Conservation (phyloP, 176 grass and related monocot species). For the Ensete glaucum region DNA sequence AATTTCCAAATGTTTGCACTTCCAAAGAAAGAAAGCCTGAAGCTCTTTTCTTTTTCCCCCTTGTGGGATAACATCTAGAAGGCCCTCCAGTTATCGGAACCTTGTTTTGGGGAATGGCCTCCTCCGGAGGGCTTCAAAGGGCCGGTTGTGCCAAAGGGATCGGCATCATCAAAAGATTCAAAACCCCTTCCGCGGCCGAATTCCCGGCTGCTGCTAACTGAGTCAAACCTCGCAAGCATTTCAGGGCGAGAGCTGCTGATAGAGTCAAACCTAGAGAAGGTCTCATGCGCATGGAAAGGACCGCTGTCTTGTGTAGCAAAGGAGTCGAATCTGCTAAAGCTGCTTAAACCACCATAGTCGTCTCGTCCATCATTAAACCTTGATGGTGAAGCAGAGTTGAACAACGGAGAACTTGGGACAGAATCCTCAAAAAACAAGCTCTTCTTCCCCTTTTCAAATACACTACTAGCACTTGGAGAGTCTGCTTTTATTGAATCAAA, state of each 20-base stretch:
- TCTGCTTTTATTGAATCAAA: slow-evolving; percentile 47
- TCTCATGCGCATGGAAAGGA: slow-evolving; percentile 47
- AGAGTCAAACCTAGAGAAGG: slow-evolving; percentile 70
- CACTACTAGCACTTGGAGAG: slow-evolving; percentile 41
- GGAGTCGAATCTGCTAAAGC: slow-evolving; percentile 74
- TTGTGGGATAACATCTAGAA: not conserved
- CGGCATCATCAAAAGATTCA: slow-evolving; percentile 87
- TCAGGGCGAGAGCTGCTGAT: slow-evolving; percentile 54
- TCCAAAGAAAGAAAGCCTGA: not conserved
- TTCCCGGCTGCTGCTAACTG: slow-evolving; percentile 45
- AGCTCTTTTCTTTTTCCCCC: not conserved
- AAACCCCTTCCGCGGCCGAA: slow-evolving; percentile 45
- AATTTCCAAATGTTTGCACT: not conserved
- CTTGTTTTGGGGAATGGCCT: slow-evolving; percentile 34
- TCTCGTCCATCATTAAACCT: slow-evolving; percentile 50
- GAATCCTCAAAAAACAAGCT: slow-evolving; percentile 93
- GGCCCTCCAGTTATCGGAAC: slow-evolving; percentile 34
- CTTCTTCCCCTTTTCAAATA: slow-evolving; percentile 54
- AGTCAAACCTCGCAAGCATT: slow-evolving; percentile 42
- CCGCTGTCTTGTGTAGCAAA: slow-evolving; percentile 71
- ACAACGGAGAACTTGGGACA: slow-evolving; percentile 81
- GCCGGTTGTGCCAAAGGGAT: slow-evolving; percentile 76
- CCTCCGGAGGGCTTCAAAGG: slow-evolving; percentile 76
- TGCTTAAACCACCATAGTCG: slow-evolving; percentile 37
- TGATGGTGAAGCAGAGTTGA: slow-evolving; percentile 65